Evolutionary conservation across 306 rosid genomes (phyloP).

Genomic region (Cicer arietinum): DNA sequence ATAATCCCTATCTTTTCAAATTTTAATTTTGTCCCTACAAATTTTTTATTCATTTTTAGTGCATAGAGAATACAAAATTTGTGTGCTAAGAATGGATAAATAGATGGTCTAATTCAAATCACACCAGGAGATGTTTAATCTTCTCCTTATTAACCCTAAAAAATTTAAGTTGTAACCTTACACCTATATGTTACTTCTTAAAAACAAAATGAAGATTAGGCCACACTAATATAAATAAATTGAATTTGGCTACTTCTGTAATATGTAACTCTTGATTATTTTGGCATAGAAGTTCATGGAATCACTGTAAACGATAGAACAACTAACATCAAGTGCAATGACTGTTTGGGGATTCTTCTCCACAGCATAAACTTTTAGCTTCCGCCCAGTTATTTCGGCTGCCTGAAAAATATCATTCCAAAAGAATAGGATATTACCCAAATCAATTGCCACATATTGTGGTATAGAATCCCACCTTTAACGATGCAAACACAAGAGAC

Average conservation of each 20-base stretch:
- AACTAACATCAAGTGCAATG: slow-evolving; percentile 54
- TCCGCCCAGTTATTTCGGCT: slow-evolving; percentile 70
- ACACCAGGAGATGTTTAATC: no score
- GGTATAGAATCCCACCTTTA: slow-evolving; percentile 54
- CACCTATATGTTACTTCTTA: background rate
- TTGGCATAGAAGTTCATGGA: background rate
- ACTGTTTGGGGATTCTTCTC: slow-evolving; percentile 86
- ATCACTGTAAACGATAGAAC: background rate
- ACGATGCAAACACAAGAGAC: slow-evolving; percentile 70
- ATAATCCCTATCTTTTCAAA: background rate
- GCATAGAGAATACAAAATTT: background rate
- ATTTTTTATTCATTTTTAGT: background rate
- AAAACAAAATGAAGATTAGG: background rate
- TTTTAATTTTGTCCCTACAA: background rate
- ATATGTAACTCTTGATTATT: background rate
- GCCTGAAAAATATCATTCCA: slow-evolving; percentile 51
- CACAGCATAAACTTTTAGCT: slow-evolving; percentile 71
- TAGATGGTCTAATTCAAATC: no score
- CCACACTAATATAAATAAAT: background rate
- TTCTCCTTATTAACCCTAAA: background rate
- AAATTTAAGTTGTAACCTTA: background rate
- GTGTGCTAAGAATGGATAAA: background rate
- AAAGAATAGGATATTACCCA: background rate
- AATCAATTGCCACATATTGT: background rate
- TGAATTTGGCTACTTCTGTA: background rate